Base-by-base conservation (phyloP, 495 filamentous ascomycete species). In the Aspergillus heteromorphus region DNA sequence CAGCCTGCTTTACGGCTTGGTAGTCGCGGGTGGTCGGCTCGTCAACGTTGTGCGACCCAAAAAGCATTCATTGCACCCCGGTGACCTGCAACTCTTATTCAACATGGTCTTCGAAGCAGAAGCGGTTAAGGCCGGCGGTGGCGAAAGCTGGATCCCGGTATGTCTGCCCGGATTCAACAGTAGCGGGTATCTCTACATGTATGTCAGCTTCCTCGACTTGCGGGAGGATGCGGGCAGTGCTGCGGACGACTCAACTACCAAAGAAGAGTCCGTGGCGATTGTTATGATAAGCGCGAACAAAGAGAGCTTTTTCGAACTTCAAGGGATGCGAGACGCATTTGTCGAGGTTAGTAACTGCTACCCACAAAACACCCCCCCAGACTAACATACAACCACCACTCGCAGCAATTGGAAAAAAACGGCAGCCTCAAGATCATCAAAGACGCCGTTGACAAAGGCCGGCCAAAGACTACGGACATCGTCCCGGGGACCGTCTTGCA, bases 31-130 rank as follows among this genome's bases (percentile, higher is more conserved):
- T n/a, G 91, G 91, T 19, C 84, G 87, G 55, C 87, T 99, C 8
- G 95, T 99, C 45, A 93, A 88, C 63, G 95, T 99, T 30, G 84
- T 97, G 40, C 79, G 95, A 31, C 95, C 95, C 1, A 91, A 92
- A 64, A 91, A 92, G 53, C 93, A 99, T 71, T 96, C 90, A 1
- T 80, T 99, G 25, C 95, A 97, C 58, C 95, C 95, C 0, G 91
- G 92, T 50, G 95, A 99, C 59, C 79, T 99, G 18, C 92, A 97
- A 58, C 82, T 99, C 25, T 86, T 99, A 23, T 97, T 99, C 78
- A 96, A 96, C 62, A 97, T 99, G 95, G 83, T 99, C n/a, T 97
- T 97, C 58, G 92, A 95, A 66, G 89, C 92, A 3, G 86, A 87
- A 40, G 87, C 88, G 31, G 85, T 99, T 63, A 91, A 91, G 58